phyloP scores from a whole-genome alignment of 2,329 filamentous ascomycete species.

The Epichloe coenophiala region DNA sequence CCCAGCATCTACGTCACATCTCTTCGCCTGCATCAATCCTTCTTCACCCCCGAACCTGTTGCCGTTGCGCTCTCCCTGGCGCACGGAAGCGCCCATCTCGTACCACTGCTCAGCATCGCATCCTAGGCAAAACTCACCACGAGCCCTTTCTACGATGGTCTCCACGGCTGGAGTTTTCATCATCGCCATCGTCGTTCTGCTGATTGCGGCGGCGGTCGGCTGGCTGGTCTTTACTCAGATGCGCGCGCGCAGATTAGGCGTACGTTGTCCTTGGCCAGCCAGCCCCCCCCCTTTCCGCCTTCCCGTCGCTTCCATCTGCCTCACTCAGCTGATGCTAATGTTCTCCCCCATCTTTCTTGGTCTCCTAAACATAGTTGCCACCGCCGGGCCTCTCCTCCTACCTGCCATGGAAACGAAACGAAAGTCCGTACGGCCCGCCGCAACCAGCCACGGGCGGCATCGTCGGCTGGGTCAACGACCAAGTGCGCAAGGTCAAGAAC shows the following conservation, averaged over 20 bases:
- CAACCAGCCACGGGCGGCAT: constrained; percentile 48
- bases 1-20: not conserved
- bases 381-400: constrained; percentile 54
- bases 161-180: constrained; percentile 53
- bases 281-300: not conserved
- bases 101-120: not conserved
- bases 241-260: constrained; percentile 59
- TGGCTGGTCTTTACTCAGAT: constrained; percentile 62
- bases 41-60: too few species aligned
- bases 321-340: not conserved
- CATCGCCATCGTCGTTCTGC: constrained; percentile 54
- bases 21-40: not conserved
- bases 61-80: too few species aligned
- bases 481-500: constrained; percentile 49
- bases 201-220: constrained; percentile 40
- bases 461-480: constrained; percentile 59
- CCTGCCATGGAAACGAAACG: constrained; percentile 52
- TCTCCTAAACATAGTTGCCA: constrained; percentile 39
- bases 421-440: constrained; percentile 35
- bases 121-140: not conserved
- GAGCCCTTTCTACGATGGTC: constrained; percentile 29
- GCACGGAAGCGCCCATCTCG: not conserved
- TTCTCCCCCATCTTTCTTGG: not conserved
- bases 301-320: not conserved
- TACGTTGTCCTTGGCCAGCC: constrained; percentile 26